These are phyloP conservation scores for Niebla homalea DNA, from an alignment of 495 filamentous ascomycete genomes.

Conservation along the genomic window DNA sequence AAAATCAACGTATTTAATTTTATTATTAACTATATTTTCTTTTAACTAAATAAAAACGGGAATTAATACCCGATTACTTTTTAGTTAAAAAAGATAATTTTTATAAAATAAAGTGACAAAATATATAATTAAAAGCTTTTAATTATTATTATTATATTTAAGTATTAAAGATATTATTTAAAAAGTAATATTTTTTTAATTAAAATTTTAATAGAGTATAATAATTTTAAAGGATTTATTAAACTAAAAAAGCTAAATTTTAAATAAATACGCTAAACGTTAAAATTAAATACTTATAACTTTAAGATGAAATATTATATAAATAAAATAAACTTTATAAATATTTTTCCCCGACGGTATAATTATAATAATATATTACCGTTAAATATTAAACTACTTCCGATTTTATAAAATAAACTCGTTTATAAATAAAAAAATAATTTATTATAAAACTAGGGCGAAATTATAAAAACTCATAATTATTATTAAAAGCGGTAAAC, in stretches of 20 bases:
- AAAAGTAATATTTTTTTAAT: neutral
- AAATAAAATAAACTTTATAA: neutral
- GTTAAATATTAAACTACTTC: neutral
- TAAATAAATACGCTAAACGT: neutral
- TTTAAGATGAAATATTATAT: neutral
- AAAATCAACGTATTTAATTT: too few species aligned
- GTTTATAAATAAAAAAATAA: neutral
- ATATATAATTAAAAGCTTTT: constrained; percentile 9
- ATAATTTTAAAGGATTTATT: neutral
- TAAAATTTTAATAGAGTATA: neutral
- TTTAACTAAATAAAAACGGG: neutral
- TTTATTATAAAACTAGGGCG: neutral
- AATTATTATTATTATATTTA: constrained; percentile 9
- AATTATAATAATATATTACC: neutral
- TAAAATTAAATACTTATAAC: neutral
- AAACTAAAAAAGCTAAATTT: neutral
- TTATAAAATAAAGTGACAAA: constrained; percentile 1
- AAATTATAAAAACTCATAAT: neutral
- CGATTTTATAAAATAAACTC: neutral
- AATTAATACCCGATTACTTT: neutral
- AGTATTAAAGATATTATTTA: neutral
- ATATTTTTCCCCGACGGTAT: neutral
- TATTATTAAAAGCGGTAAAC: too few species aligned
- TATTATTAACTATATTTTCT: neutral
- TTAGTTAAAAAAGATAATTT: neutral